Evolutionary conservation across 1,284 basidiomycete genomes (phyloP).

Genomic region (Cryptococcus sp.): DNA sequence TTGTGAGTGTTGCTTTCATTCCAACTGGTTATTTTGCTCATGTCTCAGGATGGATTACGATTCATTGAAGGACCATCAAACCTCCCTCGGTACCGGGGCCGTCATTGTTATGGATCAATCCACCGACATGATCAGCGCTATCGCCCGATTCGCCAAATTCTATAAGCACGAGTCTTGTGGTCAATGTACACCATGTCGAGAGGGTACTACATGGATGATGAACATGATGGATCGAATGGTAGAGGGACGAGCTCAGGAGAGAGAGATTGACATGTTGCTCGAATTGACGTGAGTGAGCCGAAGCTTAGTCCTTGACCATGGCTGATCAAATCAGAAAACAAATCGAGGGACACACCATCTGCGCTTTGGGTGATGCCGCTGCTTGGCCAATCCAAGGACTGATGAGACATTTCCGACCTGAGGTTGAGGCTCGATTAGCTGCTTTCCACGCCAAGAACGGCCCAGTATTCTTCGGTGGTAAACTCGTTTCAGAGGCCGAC

Average conservation of each 20-base stretch:
- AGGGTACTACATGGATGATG: slow-evolving; percentile 97
- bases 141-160: slow-evolving; percentile 89
- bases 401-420: slow-evolving; percentile 90
- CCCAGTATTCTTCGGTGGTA: slow-evolving; percentile 82
- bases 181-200: slow-evolving; percentile 94
- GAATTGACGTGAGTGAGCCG: slow-evolving; percentile 67
- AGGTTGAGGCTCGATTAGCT: slow-evolving; percentile 81
- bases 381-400: slow-evolving; percentile 98
- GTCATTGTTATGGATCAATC: slow-evolving; percentile 99
- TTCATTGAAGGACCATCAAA: slow-evolving; percentile 90
- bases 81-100: slow-evolving; percentile 92
- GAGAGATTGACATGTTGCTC: slow-evolving; percentile 96
- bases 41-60: slow-evolving; percentile 90
- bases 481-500: slow-evolving; percentile 66
- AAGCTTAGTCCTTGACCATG: slow-evolving; percentile 3
- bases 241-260: slow-evolving; percentile 78
- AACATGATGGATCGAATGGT: slow-evolving; percentile 90
- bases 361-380: slow-evolving; percentile 92
- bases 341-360: slow-evolving; percentile 93
- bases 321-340: slow-evolving; percentile 64
- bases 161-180: slow-evolving; percentile 99
- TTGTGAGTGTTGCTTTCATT: slow-evolving; percentile 56
- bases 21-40: not conserved
- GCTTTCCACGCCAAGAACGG: slow-evolving; percentile 75
- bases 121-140: slow-evolving; percentile 88